These are phyloP conservation scores for Turnera subulata DNA, from an alignment of 345 rosid genomes.

Conservation along the genomic window DNA sequence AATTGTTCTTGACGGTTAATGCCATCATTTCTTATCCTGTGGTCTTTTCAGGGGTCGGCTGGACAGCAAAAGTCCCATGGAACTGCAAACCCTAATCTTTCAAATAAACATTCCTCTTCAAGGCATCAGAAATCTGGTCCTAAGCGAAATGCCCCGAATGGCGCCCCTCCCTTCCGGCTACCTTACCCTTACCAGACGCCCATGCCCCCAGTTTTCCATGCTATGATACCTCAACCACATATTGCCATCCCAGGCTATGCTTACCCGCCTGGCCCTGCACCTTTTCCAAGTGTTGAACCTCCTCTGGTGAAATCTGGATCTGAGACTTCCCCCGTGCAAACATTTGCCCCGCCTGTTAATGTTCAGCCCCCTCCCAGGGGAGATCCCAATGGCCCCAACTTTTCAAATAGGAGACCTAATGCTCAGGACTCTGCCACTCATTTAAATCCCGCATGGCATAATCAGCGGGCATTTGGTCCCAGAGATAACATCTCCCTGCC, in stretches of 20 bases:
- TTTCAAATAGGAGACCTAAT: constrained; percentile 46
- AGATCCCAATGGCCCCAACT: constrained; percentile 49
- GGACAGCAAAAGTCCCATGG: constrained; percentile 55
- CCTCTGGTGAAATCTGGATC: constrained; percentile 54
- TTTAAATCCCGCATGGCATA: constrained; percentile 55
- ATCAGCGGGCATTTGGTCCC: constrained; percentile 49
- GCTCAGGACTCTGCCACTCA: constrained; percentile 44
- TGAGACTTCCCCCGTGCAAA: constrained; percentile 46
- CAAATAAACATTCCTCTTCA: constrained; percentile 44
- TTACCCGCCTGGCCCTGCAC: constrained; percentile 56
- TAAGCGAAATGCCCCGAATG: constrained; percentile 53
- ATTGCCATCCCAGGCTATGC: constrained; percentile 57
- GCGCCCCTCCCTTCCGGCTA: constrained; percentile 52
- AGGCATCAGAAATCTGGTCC: constrained; percentile 64
- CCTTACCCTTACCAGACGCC: constrained; percentile 51
- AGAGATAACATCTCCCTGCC: constrained; percentile 57
- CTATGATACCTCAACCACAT: constrained; percentile 62
- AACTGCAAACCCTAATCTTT: constrained; percentile 48
- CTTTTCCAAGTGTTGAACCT: constrained; percentile 57
- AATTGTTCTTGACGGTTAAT: constrained; percentile 3
- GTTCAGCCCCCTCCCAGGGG: constrained; percentile 52
- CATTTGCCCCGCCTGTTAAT: constrained; percentile 51
- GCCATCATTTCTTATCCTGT: constrained; percentile 2
- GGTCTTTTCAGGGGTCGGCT: constrained; percentile 41
- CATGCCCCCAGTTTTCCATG: constrained; percentile 44